Evolutionary conservation across 2,329 filamentous ascomycete species (phyloP), one percentile per base, ranked within the genome.

Genomic region (Talaromyces sp.): DNA sequence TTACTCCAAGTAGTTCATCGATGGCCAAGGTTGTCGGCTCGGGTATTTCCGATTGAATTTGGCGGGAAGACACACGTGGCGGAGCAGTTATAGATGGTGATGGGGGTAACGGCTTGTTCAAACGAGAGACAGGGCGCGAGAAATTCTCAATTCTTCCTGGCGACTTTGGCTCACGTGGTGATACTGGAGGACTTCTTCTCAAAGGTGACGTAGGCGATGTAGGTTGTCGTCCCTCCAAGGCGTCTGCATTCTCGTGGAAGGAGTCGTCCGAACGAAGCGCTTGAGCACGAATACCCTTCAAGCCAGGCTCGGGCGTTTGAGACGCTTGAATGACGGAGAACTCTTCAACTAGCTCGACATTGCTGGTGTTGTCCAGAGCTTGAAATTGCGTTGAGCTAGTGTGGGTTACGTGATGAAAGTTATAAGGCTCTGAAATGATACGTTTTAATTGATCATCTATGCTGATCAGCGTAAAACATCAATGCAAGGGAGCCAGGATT

Each of bases 381-480:
- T 83, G 79, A 64, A 87, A 81, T 64, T 88, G 83, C 27, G 82
- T 75, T 27, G 83, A 82, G 64, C 82, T 82, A 33, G 85, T 86
- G 71, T 88, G 86, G 41, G 85, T 85, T 61, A 89, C 74, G 70
- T 88, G 87, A 67, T 88, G 85, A 71, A 89, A 89, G 69, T 87
- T 84, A 73, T 87, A 89, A 1, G 87, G 87, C 64, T 82, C 82
- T 0, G 87, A 89, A 61, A 88, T 88, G 65, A 78, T 77, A 48
- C 75, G 76, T 72, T 84, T 85, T 62, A 79, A 64, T 22, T 75
- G 74, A 62, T 77, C 74, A 68, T 77, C 78, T 81, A 67, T 48
- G 68, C 35, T 57, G 47, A 56, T 64, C 57, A 58, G 62, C 50
- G 33, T 35, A 63, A 45, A 54, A 43, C 9, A 14, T 35, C 16